Percentiles rank a stretch among this genome's conserved stretches.
Evolutionary conservation across 176 grass and related monocot genomes (phyloP).

Genomic region (Oryza punctata): DNA sequence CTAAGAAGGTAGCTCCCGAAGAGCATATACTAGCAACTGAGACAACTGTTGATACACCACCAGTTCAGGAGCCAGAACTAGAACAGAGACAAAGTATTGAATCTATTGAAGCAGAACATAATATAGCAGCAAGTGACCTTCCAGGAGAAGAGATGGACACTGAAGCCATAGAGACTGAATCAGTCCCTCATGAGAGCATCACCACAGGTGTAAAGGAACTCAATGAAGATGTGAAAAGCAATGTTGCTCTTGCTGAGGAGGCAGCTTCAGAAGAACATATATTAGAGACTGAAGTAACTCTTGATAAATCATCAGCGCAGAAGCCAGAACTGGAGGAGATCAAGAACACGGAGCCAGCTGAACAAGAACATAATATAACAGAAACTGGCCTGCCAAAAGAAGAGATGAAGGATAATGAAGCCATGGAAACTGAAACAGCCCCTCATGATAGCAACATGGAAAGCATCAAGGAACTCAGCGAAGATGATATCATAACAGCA

Average conservation of each 20-base stretch:
- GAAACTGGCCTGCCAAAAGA: slow-evolving; percentile 13
- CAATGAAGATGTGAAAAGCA: neutral
- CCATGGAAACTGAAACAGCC: slow-evolving; percentile 25
- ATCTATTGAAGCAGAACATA: slow-evolving; percentile 25
- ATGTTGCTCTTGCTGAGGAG: neutral
- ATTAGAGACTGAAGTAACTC: neutral
- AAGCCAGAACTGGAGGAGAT: slow-evolving; percentile 31
- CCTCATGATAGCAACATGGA: slow-evolving; percentile 8
- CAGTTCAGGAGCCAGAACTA: slow-evolving; percentile 29
- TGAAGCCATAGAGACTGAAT: slow-evolving; percentile 24
- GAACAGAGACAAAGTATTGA: slow-evolving; percentile 36
- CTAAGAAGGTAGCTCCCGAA: slow-evolving; percentile 18
- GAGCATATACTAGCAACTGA: neutral
- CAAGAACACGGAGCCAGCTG: slow-evolving; percentile 27
- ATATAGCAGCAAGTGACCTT: neutral
- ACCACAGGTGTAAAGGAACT: neutral
- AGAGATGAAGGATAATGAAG: slow-evolving; percentile 14
- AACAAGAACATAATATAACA: slow-evolving; percentile 20
- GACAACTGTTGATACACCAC: slow-evolving; percentile 25
- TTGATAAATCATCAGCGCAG: slow-evolving; percentile 14
- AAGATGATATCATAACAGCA: slow-evolving; percentile 30
- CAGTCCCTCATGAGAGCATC: slow-evolving; percentile 12
- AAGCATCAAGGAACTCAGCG: slow-evolving; percentile 1
- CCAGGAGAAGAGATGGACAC: slow-evolving; percentile 10
- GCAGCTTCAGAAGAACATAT: neutral